Evolutionary conservation across 805 yeast species (phyloP).

Genomic region (Myxozyma geophila): DNA sequence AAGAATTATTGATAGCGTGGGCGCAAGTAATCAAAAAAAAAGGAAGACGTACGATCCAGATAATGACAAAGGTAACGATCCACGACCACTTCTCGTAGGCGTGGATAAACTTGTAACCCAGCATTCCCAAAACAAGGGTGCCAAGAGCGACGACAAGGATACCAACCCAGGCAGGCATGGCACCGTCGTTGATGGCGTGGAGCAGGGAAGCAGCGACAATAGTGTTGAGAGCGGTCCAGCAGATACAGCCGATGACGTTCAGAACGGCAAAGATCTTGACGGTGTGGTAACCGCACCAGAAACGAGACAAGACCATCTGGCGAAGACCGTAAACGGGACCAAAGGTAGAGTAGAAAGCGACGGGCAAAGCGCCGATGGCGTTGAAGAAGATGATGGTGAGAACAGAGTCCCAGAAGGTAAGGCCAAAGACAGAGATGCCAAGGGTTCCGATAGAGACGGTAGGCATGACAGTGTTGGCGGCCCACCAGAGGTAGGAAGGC

Average conservation of each 20-base stretch:
- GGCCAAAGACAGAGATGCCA: conserved; percentile 64
- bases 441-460: conserved; percentile 78
- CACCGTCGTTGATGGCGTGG: conserved; percentile 68
- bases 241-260: conserved; percentile 84
- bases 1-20: background rate
- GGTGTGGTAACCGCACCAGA: conserved; percentile 72
- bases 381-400: conserved; percentile 73
- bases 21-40: background rate
- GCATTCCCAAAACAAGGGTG: conserved; percentile 74
- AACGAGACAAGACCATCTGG: conserved; percentile 83
- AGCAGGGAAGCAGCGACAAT: conserved; percentile 86
- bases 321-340: conserved; percentile 87
- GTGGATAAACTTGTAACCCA: conserved; percentile 85
- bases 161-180: conserved; percentile 89
- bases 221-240: conserved; percentile 94
- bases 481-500: conserved; percentile 72
- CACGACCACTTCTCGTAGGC: conserved; percentile 82
- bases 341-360: conserved; percentile 79
- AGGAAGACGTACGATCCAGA: conserved; percentile 59
- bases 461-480: conserved; percentile 87
- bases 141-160: conserved; percentile 68
- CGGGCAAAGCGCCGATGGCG: conserved; percentile 73
- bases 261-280: conserved; percentile 77
- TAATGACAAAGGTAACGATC: conserved; percentile 78
- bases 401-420: conserved; percentile 75